Conservation (phyloP, 2,329 filamentous ascomycete genomes). For the Talaromyces sp. region DNA sequence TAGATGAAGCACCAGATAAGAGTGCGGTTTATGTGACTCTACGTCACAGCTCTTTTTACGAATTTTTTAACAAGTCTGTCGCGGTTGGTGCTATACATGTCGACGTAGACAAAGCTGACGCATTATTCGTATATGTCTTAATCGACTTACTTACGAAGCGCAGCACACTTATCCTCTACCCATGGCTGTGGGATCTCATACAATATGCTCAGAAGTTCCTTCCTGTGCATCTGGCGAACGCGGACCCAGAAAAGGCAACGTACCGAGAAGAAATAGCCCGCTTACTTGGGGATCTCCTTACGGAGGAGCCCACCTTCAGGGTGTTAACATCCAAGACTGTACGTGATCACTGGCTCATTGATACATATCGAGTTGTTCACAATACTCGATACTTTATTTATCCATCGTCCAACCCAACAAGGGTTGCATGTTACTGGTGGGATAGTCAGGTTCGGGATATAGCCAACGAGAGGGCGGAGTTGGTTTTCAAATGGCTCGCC, state of each 20-base stretch:
- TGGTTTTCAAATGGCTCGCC: not conserved
- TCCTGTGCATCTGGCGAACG: not conserved
- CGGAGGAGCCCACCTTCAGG: not conserved
- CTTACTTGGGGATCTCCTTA: not conserved
- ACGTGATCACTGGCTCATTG: not conserved
- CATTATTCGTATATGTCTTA: not conserved
- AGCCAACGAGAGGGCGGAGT: not conserved
- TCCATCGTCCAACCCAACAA: not conserved
- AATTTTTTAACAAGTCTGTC: not conserved
- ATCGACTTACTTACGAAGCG: not conserved
- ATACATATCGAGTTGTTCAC: not conserved
- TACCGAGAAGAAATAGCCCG: not conserved
- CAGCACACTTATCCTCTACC: too few relatives aligned
- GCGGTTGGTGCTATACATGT: not conserved
- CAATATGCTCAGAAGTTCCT: not conserved
- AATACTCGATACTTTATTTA: not conserved
- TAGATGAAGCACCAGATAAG: not conserved
- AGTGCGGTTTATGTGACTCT: not conserved
- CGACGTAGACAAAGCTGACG: not conserved
- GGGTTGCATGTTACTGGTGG: not conserved
- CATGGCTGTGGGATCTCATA: not conserved
- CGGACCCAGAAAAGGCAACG: not conserved
- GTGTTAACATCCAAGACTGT: not conserved
- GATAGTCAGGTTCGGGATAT: not conserved
- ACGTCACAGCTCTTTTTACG: not conserved